These are phyloP conservation scores for Ogataea nitratoaversa DNA, from an alignment of 805 yeast species.

Conservation along the genomic window DNA sequence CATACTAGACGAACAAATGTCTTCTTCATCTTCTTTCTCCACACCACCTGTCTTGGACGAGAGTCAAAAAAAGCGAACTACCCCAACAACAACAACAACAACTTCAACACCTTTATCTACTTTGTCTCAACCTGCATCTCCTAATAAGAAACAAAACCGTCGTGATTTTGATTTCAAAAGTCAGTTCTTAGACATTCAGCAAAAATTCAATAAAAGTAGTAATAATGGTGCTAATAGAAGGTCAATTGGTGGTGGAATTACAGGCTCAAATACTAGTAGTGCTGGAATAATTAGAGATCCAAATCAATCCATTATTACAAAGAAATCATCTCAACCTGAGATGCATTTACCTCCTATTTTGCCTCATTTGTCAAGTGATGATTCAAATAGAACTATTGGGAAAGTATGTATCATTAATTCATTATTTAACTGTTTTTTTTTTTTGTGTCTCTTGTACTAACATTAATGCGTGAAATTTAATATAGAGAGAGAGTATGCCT, in stretches of 20 bases:
- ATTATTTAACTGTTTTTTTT: background rate
- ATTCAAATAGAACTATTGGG: slow-evolving; percentile 3
- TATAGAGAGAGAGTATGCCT: slow-evolving; percentile 12
- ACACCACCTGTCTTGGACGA: too few species aligned
- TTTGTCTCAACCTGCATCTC: too few species aligned
- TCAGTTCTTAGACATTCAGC: slow-evolving; percentile 42
- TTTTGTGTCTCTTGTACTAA: background rate
- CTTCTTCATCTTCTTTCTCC: too few species aligned
- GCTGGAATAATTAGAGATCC: too few species aligned
- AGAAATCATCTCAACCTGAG: slow-evolving; percentile 8
- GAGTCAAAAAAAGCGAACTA: too few species aligned
- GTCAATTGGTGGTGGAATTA: slow-evolving; percentile 4
- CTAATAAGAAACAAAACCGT: background rate
- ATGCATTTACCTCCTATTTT: slow-evolving; percentile 18
- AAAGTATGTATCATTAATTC: background rate
- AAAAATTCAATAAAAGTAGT: slow-evolving; percentile 22
- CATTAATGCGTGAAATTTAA: too few species aligned
- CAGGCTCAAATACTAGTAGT: background rate
- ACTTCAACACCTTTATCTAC: background rate
- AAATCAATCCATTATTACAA: slow-evolving; percentile 1
- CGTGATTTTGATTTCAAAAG: slow-evolving; percentile 31
- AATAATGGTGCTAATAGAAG: too few species aligned
- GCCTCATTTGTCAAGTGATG: slow-evolving; percentile 5
- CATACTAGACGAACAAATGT: too few species aligned
- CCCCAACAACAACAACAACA: background rate